phyloP scores from a whole-genome alignment of 306 rosid genomes.

The Rosa rugosa region DNA sequence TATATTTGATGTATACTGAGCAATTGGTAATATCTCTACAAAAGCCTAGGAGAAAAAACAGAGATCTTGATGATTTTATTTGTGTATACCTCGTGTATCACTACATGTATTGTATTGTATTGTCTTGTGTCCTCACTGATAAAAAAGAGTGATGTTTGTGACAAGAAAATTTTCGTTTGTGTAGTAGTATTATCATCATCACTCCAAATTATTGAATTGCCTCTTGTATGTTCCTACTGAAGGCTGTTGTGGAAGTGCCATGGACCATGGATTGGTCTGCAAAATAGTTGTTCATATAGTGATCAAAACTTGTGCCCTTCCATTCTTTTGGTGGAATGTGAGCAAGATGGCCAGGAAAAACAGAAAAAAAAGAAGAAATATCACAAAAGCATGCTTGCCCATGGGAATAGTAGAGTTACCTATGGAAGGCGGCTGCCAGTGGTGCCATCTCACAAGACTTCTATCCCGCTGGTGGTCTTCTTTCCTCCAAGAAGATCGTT shows the following conservation, averaged over 20 bases:
- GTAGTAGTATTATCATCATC: neutral
- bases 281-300: no score
- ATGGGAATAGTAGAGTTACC: no score
- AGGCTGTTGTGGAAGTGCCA: neutral
- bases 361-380: no score
- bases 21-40: slow-evolving; percentile 19
- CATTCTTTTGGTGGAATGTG: no score
- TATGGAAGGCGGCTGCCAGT: no score
- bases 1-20: slow-evolving; percentile 26
- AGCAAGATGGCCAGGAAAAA: no score
- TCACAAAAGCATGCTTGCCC: no score
- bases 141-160: neutral
- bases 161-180: neutral
- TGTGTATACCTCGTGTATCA: slow-evolving; percentile 16
- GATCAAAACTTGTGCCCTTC: no score
- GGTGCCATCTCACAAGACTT: no score
- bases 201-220: neutral
- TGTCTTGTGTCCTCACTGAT: neutral
- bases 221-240: neutral
- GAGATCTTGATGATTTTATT: slow-evolving; percentile 11
- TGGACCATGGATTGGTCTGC: no score
- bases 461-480: no score
- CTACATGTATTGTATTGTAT: neutral
- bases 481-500: no score
- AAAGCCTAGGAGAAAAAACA: slow-evolving; percentile 19